Evolutionary conservation across 2,329 filamentous ascomycete species (phyloP).

Genomic region (Fulvia fulva): DNA sequence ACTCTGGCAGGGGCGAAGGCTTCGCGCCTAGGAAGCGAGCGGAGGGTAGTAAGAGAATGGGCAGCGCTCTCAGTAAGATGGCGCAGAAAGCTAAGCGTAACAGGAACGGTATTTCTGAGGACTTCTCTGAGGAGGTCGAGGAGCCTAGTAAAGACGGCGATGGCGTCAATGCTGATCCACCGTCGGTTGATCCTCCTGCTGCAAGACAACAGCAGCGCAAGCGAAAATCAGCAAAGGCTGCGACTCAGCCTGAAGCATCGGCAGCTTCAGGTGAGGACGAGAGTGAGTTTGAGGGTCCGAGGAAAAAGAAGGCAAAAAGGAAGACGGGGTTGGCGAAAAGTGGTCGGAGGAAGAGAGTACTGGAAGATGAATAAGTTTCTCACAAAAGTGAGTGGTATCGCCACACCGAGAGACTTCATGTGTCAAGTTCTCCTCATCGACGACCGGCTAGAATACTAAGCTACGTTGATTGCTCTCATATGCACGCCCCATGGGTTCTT

Average conservation of each 20-base stretch:
- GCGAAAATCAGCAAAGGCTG: conserved; percentile 14
- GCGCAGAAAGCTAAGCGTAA: conserved; percentile 50
- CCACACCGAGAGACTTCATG: no score
- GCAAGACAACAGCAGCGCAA: conserved; percentile 8
- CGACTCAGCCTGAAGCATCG: background rate
- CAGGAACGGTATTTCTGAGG: conserved; percentile 16
- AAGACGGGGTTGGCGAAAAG: background rate
- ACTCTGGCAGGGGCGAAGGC: conserved; percentile 45
- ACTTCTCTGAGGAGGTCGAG: background rate
- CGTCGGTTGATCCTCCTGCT: background rate
- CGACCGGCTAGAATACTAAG: no score
- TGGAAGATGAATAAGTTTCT: background rate
- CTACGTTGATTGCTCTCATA: no score
- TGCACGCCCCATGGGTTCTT: no score
- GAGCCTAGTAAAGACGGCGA: background rate
- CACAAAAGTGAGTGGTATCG: no score
- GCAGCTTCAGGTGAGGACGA: background rate
- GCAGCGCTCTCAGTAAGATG: conserved; percentile 66
- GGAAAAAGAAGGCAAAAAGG: conserved; percentile 4
- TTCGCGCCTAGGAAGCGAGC: conserved; percentile 67
- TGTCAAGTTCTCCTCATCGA: no score
- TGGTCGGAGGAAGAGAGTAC: background rate
- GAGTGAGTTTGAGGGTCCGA: conserved; percentile 4
- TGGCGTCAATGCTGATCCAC: background rate
- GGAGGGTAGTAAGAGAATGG: conserved; percentile 67